phyloP scores from a whole-genome alignment of 2,329 filamentous ascomycete species.

The Mycogone perniciosa region DNA sequence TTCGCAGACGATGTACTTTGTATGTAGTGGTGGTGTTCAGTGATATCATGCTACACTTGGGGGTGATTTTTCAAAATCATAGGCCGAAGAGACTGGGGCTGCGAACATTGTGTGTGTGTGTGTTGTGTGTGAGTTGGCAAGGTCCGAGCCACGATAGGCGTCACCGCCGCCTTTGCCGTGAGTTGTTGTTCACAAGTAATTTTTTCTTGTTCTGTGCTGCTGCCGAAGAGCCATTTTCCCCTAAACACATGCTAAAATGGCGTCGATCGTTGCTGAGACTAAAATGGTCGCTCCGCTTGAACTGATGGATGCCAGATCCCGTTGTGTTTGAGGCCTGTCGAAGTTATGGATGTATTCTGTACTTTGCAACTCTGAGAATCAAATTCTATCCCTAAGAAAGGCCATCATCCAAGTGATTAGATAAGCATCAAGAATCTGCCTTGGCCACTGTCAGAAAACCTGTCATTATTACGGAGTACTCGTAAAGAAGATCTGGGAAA shows the following conservation, averaged over 20 bases:
- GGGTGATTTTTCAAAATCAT: too few relatives aligned
- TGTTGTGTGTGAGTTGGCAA: slow-evolving; percentile 7
- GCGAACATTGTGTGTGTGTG: not conserved
- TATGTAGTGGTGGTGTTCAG: too few relatives aligned
- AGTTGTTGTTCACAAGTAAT: not conserved
- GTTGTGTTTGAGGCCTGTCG: too few relatives aligned
- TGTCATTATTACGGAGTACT: not conserved
- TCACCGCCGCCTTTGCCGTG: not conserved
- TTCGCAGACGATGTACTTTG: too few relatives aligned
- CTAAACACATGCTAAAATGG: not conserved
- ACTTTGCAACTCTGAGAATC: too few relatives aligned
- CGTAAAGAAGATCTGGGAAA: not conserved
- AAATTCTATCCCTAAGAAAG: too few relatives aligned
- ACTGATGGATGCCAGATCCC: too few relatives aligned
- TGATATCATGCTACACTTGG: too few relatives aligned
- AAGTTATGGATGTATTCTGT: too few relatives aligned
- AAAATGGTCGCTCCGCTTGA: not conserved
- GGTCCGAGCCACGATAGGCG: not conserved
- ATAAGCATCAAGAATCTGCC: too few relatives aligned
- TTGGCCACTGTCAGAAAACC: too few relatives aligned
- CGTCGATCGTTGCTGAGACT: not conserved
- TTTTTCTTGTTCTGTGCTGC: not conserved
- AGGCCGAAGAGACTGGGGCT: slow-evolving; percentile 1
- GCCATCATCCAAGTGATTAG: too few relatives aligned
- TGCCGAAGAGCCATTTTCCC: not conserved